Evolutionary conservation across 176 grass and related monocot genomes (phyloP), one percentile per base, ranked within the genome.

Genomic region (Themeda triandra): DNA sequence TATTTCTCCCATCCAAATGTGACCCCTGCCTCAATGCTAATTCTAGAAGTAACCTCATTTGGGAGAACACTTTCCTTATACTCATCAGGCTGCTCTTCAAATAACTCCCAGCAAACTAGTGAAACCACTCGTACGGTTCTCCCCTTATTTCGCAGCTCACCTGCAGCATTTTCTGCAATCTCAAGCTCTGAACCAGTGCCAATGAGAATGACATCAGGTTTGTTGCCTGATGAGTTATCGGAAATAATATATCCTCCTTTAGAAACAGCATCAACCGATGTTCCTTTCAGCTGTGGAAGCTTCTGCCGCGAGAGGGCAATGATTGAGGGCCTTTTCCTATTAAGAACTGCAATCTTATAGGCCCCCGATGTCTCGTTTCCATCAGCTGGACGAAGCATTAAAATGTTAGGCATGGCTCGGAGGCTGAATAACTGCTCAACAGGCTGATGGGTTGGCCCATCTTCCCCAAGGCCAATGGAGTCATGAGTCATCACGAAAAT

Each of bases 401-500:
- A 75, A 58, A 92, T 89, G 40, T 80, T 84, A 35, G 91, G 91
- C 86, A 92, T 92, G 30, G 91, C 91, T 46, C 91, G 75, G 28
- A 92, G 78, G 64, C 87, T 87, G 36, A 89, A 46, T 49, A 92
- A 75, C 8, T 90, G 91, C 80, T 92, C 91, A 77, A 90, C 35
- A 2, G 87, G 91, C 40, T 92, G 91, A 84, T 92, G 91, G 39
- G 91, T 92, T 5, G 91, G 87, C 4, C 91, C 87, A 71, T 92
- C 91, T 81, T 92, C 87, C 36, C 90, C 91, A 19, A 92, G 91
- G 11, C 91, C 90, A 60, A 92, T 66, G 25, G 91, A 90, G 63
- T 92, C 91, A 84, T 92, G 91, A 29, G 91, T 92, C 91, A 89
- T 89, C 25, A 92, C 91, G 64, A 84, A 92, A 53, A 87, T 87